phyloP scores from a whole-genome alignment of 495 filamentous ascomycete genomes.

The Neurospora terricola region DNA sequence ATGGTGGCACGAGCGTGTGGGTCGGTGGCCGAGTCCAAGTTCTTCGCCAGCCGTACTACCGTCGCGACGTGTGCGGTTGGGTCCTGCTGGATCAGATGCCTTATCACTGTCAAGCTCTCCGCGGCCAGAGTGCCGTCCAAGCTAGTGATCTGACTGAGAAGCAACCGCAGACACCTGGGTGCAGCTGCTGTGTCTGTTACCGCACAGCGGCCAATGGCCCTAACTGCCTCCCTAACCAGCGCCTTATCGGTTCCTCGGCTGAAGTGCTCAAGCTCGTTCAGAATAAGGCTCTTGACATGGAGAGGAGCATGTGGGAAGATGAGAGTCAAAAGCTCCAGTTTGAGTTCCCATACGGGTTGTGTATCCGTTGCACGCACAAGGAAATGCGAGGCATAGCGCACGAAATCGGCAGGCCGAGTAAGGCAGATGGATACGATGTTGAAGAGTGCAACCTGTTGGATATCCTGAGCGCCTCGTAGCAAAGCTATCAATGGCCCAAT shows the following conservation, averaged over 20 bases:
- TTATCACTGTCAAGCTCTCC: slow-evolving; percentile 83
- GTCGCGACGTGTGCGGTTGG: slow-evolving; percentile 65
- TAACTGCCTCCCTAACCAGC: slow-evolving; percentile 76
- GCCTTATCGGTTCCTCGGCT: slow-evolving; percentile 64
- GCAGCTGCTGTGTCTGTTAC: slow-evolving; percentile 62
- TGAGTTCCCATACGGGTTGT: slow-evolving; percentile 77
- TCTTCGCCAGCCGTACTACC: slow-evolving; percentile 83
- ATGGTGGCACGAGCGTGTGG: slow-evolving; percentile 84
- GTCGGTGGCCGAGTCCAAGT: slow-evolving; percentile 74
- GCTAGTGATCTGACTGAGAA: slow-evolving; percentile 75
- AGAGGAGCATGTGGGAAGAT: slow-evolving; percentile 73
- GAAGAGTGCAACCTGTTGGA: slow-evolving; percentile 78
- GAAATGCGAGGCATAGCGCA: slow-evolving; percentile 78
- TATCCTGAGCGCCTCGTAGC: slow-evolving; percentile 72
- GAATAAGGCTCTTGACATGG: slow-evolving; percentile 71
- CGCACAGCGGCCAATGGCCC: slow-evolving; percentile 87
- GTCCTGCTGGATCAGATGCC: slow-evolving; percentile 90
- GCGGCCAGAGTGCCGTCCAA: slow-evolving; percentile 78
- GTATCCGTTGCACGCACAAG: slow-evolving; percentile 72
- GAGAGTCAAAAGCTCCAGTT: slow-evolving; percentile 80
- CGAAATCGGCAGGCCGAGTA: slow-evolving; percentile 60
- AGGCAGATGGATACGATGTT: slow-evolving; percentile 89
- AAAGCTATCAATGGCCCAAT: slow-evolving; percentile 80
- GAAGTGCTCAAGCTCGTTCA: slow-evolving; percentile 90
- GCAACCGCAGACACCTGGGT: slow-evolving; percentile 64